Evolutionary conservation across 768 basidiomycete genomes (phyloP), one percentile per base, ranked within the genome.

Genomic region (Boletus vermiculosoides): DNA sequence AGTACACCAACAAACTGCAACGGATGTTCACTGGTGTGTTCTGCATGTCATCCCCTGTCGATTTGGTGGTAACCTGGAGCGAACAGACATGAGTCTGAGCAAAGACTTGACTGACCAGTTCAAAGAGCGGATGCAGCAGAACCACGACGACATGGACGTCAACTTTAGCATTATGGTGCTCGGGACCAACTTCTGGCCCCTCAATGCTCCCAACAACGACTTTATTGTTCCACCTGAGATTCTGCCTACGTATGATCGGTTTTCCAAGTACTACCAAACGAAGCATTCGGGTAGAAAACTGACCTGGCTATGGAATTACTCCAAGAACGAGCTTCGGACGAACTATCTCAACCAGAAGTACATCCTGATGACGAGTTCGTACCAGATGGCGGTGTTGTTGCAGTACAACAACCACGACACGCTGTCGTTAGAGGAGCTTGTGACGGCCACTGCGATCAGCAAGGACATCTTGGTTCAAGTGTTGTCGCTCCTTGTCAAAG

Each of bases 261-360:
- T 98, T 80, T 84, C 86, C 60, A 85, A 86, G 58, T 98, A 94
- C 77, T 98, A 98, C 72, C 90, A 92, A 68, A 86, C 85, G 68
- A 94, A 95, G 72, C 93, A 96, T 72, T 91, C 88, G 3, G 96
- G 94, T 15, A 88, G 96, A 58, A 96, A 96, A 69, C 81, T 99
- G 42, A 95, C 92, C 0, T 99, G 96, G 96, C 76, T 98, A 11
- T 99, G 97, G 97, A 96, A 98, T 67, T 92, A 95, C 71, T 94
- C 88, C 54, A 96, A 96, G 78, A 95, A 95, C 75, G 97, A 99
- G 71, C 82, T 99, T 7, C 85, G 89, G 54, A 95, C 95, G 61
- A 94, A 90, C 68, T 94, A 97, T 74, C 80, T 92, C 52, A 88
- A 87, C 67, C 93, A 94, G 74, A 97, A 94, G 73, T 98, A 98